Base-by-base conservation (phyloP, 2,329 filamentous ascomycete genomes). In the Cyanodermella asteris region DNA sequence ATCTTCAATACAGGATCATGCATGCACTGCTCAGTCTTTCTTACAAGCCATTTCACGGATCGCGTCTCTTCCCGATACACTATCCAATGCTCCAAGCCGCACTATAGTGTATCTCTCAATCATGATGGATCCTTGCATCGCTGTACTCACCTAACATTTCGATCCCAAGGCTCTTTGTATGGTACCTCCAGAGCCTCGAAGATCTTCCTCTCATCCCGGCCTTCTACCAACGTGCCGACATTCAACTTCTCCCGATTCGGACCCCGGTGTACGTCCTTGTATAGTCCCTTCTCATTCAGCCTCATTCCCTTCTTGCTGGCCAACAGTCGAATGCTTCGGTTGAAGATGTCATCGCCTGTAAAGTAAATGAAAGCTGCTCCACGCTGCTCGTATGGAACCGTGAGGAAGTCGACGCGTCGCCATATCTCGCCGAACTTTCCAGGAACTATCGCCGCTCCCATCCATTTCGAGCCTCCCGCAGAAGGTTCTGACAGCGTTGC, bases 341-440 rank as follows among this genome's bases (percentile, higher is more conserved):
- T 93, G 52, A 93, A 93, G 17, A 91, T 73, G 42, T 91, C 82
- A 36, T 93, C 87, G 1, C 84, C 84, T 0, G 84, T 93, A 41
- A 93, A 94, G 42, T 93, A 93, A n/a, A 93, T 62, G 32, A 93
- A 44, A 1, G 82, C 81, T 0, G 77, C 82, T 2, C 84, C 84
- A 25, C 80, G 59, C 45, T 91, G 72, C 2, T 63, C 55, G 36
- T 70, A 69, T 0, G 82, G 81, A 1, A 91, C 82, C 4, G 90
- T 61, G 2, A 93, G 53, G 12, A 93, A 62, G 42, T 93, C 82
- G 31, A 93, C 72, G 2, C 81, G 64, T 6, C 81, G 62, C 81
- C 80, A 91, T 1, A 63, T 43, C 0, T 53, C 53, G 4, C 40
- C 41, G 25, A 49, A 44, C n/a, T 36, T 28, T 31, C 24, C 38